Conservation (phyloP, 352 stramenopile species). For the Halophytophthora batemanensis region DNA sequence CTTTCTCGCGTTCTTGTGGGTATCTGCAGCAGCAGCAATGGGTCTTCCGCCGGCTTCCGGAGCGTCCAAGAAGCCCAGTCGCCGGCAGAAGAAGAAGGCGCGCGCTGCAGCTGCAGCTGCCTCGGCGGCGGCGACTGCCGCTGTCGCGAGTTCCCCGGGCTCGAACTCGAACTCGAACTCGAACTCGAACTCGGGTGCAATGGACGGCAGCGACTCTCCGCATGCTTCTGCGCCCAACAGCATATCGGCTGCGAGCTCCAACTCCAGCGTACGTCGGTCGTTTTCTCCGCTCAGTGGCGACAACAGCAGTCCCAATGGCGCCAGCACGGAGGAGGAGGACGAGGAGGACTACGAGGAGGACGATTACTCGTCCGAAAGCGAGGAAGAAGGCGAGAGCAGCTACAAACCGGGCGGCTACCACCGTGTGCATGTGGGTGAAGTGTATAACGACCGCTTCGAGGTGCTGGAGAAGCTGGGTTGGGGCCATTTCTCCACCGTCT, state of each 20-base stretch:
- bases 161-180: slow-evolving; percentile 23
- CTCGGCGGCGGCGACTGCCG: too few relatives aligned
- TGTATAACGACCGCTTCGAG: slow-evolving; percentile 93
- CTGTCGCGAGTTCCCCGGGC: slow-evolving; percentile 1
- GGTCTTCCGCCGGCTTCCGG: slow-evolving; percentile 1
- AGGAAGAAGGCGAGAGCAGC: slow-evolving; percentile 92
- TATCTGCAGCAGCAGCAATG: slow-evolving; percentile 13
- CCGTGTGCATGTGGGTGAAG: slow-evolving; percentile 89
- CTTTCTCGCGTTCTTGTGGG: slow-evolving; percentile 4
- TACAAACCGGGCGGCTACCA: slow-evolving; percentile 99
- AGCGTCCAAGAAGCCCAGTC: slow-evolving; percentile 20
- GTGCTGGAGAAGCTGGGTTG: slow-evolving; percentile 99
- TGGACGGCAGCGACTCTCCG: too few relatives aligned
- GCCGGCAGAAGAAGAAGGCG: slow-evolving; percentile 34
- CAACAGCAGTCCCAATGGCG: slow-evolving; percentile 19
- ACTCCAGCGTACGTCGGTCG: slow-evolving; percentile 20
- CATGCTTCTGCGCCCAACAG: too few relatives aligned
- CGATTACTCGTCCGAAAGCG: slow-evolving; percentile 76
- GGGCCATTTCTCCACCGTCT: slow-evolving; percentile 99
- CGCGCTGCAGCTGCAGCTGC: slow-evolving; percentile 5
- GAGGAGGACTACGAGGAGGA: slow-evolving; percentile 78
- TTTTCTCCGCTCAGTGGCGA: slow-evolving; percentile 30
- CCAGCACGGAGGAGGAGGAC: slow-evolving; percentile 14
- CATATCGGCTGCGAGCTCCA: slow-evolving; percentile 17
- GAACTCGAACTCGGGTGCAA: too few relatives aligned